Conservation (phyloP, 305 asterid genomes). For the Fraxinus platypoda region DNA sequence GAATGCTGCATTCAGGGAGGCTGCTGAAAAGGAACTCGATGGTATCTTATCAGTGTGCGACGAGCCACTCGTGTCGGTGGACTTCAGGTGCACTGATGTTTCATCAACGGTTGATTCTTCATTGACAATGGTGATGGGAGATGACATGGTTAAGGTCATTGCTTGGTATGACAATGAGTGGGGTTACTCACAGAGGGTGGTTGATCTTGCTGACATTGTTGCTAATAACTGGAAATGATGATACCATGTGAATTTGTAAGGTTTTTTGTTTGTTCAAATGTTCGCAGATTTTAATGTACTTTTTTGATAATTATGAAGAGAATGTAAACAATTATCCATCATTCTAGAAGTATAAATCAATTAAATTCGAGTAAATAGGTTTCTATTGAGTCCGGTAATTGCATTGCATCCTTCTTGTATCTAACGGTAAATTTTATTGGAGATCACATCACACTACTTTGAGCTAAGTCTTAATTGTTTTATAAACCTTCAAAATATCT, state of each 20-base stretch:
- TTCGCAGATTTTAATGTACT: conserved; percentile 28
- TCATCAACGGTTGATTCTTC: conserved; percentile 84
- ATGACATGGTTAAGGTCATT: conserved; percentile 94
- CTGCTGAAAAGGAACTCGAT: conserved; percentile 64
- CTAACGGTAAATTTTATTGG: background rate
- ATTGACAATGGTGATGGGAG: conserved; percentile 95
- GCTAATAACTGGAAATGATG: conserved; percentile 83
- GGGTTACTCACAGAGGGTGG: conserved; percentile 98
- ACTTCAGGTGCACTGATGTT: conserved; percentile 83
- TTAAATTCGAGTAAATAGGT: background rate
- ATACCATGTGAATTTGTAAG: background rate
- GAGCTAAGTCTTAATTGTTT: background rate
- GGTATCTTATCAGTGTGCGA: conserved; percentile 81
- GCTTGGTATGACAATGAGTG: conserved; percentile 98
- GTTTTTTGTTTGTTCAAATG: conserved; percentile 12
- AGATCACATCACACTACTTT: background rate
- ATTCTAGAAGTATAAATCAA: background rate
- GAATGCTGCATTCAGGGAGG: conserved; percentile 81
- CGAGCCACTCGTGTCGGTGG: conserved; percentile 87
- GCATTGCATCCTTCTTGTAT: background rate
- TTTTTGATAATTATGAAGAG: conserved; percentile 29
- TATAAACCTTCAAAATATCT: background rate
- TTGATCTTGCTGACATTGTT: conserved; percentile 93
- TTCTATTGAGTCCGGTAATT: background rate
- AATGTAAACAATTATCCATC: conserved; percentile 31